These are phyloP conservation scores for Glaciozyma antarctica DNA, from an alignment of 768 basidiomycete species.

Conservation along the genomic window DNA sequence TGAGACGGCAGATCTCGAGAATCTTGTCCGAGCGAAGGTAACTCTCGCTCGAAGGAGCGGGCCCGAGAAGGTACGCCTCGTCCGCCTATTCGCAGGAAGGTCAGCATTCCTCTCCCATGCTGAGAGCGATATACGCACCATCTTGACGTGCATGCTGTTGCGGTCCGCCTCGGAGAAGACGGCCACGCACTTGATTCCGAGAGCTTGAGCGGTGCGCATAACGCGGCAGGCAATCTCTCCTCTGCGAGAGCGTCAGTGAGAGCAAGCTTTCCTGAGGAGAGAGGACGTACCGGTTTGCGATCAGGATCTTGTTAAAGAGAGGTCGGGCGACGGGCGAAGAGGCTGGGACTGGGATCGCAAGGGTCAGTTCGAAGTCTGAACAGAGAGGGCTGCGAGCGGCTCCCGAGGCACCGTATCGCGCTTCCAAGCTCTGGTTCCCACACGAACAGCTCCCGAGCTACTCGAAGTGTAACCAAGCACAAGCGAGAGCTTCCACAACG, in stretches of 20 bases:
- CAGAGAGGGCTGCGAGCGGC: no score
- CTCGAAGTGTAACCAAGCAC: no score
- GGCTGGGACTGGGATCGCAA: no score
- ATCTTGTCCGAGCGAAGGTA: conserved; percentile 85
- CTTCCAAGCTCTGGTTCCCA: no score
- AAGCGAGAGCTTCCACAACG: no score
- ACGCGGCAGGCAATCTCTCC: conserved; percentile 95
- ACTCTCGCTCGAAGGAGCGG: conserved; percentile 76
- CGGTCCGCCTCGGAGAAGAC: conserved; percentile 83
- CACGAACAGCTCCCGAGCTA: no score
- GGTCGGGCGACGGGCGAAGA: conserved; percentile 8
- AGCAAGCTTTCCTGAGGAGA: background rate
- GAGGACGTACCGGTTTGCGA: conserved; percentile 73
- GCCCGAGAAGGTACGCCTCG: conserved; percentile 85
- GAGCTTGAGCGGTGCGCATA: conserved; percentile 74
- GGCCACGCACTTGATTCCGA: conserved; percentile 84
- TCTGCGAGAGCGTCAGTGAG: conserved; percentile 42
- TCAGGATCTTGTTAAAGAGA: conserved; percentile 74
- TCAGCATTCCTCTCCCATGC: background rate
- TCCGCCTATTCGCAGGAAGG: conserved; percentile 49
- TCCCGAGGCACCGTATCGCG: no score
- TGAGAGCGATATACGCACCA: conserved; percentile 45
- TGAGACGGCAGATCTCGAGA: conserved; percentile 65
- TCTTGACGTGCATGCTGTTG: conserved; percentile 66
- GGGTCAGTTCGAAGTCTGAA: no score